Evolutionary conservation across 169 alveolate genomes (phyloP).

Genomic region (Plasmodium vivax): DNA sequence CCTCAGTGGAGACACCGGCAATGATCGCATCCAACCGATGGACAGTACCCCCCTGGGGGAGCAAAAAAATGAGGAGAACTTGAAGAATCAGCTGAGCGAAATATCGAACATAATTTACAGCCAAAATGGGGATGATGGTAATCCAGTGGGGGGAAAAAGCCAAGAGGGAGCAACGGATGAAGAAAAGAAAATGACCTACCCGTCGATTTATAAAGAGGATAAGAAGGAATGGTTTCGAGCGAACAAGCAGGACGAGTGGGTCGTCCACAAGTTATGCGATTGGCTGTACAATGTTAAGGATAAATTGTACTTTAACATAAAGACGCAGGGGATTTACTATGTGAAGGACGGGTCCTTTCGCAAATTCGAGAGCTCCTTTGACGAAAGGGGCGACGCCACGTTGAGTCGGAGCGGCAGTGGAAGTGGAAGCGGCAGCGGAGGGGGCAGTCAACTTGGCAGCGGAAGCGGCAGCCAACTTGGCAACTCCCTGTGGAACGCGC

Average conservation of each 20-base stretch:
- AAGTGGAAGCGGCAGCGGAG: neutral
- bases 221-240: constrained; percentile 57
- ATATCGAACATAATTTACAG: neutral
- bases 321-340: constrained; percentile 50
- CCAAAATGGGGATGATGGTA: neutral
- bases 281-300: constrained; percentile 83
- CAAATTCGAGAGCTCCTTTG: constrained; percentile 3
- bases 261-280: constrained; percentile 75
- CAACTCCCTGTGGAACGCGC: neutral
- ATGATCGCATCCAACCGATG: neutral
- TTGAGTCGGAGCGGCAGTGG: neutral
- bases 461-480: neutral
- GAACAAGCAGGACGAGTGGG: constrained; percentile 78
- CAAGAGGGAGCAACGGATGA: neutral
- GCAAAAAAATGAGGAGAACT: neutral
- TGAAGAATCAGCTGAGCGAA: neutral
- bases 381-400: neutral
- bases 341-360: constrained; percentile 4
- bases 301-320: constrained; percentile 78
- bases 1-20: neutral
- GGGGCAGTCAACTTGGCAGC: neutral
- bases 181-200: constrained; percentile 10
- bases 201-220: constrained; percentile 17
- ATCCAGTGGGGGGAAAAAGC: neutral
- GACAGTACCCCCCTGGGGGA: neutral